Conservation (phyloP, 2,329 filamentous ascomycete genomes). For the Chaetoscypha palmicola region DNA sequence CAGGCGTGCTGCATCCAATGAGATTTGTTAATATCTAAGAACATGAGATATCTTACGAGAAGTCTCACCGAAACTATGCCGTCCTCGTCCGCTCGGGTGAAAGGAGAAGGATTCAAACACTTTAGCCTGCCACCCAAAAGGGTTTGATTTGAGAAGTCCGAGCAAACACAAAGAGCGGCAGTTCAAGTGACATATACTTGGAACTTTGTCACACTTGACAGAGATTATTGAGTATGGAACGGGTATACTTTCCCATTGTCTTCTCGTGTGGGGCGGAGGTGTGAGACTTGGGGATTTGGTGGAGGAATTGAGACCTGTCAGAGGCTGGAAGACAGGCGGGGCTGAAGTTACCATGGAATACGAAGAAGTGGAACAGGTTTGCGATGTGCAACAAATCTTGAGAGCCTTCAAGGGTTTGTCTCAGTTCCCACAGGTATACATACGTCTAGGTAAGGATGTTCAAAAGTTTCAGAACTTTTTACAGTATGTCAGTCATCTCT, state of each 20-base stretch:
- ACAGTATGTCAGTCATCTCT: neutral
- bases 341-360: constrained; percentile 12
- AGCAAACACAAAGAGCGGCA: neutral
- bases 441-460: neutral
- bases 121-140: constrained; percentile 1
- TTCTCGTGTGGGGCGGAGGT: no score
- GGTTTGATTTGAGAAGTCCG: neutral
- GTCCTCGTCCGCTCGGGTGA: neutral
- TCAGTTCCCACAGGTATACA: neutral
- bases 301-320: neutral
- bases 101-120: neutral
- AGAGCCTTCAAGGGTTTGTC: no score
- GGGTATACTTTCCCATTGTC: no score
- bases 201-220: neutral
- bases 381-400: constrained; percentile 21
- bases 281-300: no score
- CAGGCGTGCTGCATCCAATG: no score
- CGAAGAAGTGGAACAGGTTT: constrained; percentile 10
- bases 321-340: neutral
- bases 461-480: neutral
- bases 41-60: no score
- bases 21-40: no score
- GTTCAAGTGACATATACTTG: neutral
- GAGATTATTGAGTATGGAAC: no score
- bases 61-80: no score